Evolutionary conservation across 2,329 filamentous ascomycete species (phyloP), one percentile per base, ranked within the genome.

Genomic region (Sporothrix globosa): DNA sequence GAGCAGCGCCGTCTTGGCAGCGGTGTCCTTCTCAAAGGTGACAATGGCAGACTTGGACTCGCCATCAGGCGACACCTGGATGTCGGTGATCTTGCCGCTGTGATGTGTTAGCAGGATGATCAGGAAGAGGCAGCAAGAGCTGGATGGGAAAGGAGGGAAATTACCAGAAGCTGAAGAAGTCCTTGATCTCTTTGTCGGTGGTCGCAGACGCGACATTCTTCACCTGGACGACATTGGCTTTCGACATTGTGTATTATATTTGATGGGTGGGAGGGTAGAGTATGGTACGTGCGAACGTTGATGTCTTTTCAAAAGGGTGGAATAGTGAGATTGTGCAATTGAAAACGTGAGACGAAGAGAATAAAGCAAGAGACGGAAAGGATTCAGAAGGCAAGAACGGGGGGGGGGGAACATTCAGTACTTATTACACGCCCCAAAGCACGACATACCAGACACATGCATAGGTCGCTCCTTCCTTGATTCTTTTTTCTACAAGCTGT

Each of bases 111-210:
- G 68, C 27, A 68, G 66, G 41, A 14, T 24, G 27, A 60, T 10
- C 14, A 4, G 6, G 10, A 11, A n/a, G 5, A 34, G 1, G 21
- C 2, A 21, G 39, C 34, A 34, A 34, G 3, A 6, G 41, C 10
- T 21, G 46, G 2, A 2, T 5, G 10, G 17, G n/a, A 46, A 7
- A 17, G 50, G 65, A 4, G 1, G 21, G 17, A 9, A 3, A 48
- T 79, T 86, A 95, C 92, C 88, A 91, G 83, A 98, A 98, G 85
- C 91, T 96, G 86, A 99, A 99, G 86, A 99, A 99, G 79, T 97
- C 94, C 78, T 89, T 89, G 77, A 99, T 90, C 82, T 98, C 93
- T 83, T 94, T 91, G 82, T 99, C 93, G 75, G 87, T 89, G 70
- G 95, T 97, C 79, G 90, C 83, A 73, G 85, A 80, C 75, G 92